Percentiles rank a stretch among this genome's conserved stretches.
Evolutionary conservation across 2,329 filamentous ascomycete genomes (phyloP).

Genomic region (Moelleriella libera): DNA sequence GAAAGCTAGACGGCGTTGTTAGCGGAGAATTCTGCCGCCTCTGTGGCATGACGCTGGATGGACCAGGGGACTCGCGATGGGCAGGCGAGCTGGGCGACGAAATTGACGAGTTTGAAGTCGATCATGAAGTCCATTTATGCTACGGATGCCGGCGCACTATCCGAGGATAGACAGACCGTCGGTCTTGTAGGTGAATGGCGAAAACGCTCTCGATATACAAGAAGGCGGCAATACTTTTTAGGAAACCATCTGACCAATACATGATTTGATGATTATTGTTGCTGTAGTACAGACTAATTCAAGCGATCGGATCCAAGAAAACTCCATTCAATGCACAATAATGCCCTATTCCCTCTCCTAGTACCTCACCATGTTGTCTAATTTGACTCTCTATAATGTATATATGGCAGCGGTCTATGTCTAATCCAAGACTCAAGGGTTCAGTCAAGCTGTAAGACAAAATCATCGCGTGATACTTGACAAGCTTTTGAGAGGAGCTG

Average conservation of each 20-base stretch:
- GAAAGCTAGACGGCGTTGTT: constrained; percentile 50
- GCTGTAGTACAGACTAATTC: too few species aligned
- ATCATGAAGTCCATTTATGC: constrained; percentile 31
- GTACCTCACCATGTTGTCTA: background rate
- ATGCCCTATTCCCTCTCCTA: background rate
- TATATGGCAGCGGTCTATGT: constrained; percentile 5
- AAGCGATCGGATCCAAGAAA: too few species aligned
- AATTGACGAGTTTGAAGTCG: constrained; percentile 5
- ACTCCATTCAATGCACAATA: too few species aligned
- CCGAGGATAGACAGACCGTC: constrained; percentile 24
- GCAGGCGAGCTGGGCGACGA: constrained; percentile 43
- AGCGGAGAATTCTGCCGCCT: constrained; percentile 41
- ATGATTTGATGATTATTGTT: too few species aligned
- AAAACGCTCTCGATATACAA: too few species aligned
- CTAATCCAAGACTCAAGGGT: background rate
- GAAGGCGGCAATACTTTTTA: too few species aligned
- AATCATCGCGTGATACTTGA: too few species aligned
- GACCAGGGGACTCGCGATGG: constrained; percentile 48
- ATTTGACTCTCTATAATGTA: background rate
- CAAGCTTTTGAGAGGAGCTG: background rate
- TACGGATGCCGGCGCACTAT: constrained; percentile 62
- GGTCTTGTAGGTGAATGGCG: background rate
- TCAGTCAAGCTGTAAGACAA: too few species aligned
- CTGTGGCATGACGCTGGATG: constrained; percentile 55
- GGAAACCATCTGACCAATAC: too few species aligned